A percentile compares a stretch with the other conserved stretches of the same genome.
phyloP scores from a whole-genome alignment of 2,329 filamentous ascomycete genomes.

The Rhexocercosporidium sp. region DNA sequence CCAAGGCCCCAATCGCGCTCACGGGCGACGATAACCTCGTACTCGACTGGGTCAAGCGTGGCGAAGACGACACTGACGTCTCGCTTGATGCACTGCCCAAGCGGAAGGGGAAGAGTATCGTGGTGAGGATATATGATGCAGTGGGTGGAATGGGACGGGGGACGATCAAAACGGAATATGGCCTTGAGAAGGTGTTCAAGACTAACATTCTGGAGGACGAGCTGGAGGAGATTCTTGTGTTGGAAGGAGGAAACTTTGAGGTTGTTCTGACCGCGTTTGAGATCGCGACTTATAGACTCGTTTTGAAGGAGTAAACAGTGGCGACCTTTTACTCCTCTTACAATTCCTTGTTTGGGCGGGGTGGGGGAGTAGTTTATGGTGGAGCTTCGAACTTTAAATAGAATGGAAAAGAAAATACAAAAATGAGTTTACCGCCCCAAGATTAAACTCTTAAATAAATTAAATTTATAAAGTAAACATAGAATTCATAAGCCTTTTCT shows the following conservation, averaged over 20 bases:
- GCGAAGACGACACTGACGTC: constrained; percentile 83
- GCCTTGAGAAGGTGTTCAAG: constrained; percentile 79
- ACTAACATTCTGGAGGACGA: constrained; percentile 91
- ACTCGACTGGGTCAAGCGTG: constrained; percentile 89
- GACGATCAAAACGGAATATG: constrained; percentile 67
- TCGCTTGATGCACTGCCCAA: constrained; percentile 64
- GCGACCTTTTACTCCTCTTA: no score
- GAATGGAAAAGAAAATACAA: no score
- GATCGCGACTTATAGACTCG: constrained; percentile 77
- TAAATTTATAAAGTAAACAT: no score
- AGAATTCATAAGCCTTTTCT: no score
- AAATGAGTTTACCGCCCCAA: no score
- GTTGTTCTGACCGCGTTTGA: constrained; percentile 81
- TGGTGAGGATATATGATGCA: constrained; percentile 86
- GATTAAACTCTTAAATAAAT: no score
- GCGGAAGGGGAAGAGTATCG: constrained; percentile 76
- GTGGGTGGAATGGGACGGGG: constrained; percentile 82
- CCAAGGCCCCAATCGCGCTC: constrained; percentile 64
- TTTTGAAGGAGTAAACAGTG: background rate
- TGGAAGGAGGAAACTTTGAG: constrained; percentile 54
- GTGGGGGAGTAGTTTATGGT: no score
- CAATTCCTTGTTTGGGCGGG: no score
- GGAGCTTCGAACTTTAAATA: no score
- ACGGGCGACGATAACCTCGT: constrained; percentile 71
- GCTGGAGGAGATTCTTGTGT: constrained; percentile 61